Evolutionary conservation across 169 alveolate species (phyloP), one percentile per base, ranked within the genome.

Genomic region (Blepharisma undulans): DNA sequence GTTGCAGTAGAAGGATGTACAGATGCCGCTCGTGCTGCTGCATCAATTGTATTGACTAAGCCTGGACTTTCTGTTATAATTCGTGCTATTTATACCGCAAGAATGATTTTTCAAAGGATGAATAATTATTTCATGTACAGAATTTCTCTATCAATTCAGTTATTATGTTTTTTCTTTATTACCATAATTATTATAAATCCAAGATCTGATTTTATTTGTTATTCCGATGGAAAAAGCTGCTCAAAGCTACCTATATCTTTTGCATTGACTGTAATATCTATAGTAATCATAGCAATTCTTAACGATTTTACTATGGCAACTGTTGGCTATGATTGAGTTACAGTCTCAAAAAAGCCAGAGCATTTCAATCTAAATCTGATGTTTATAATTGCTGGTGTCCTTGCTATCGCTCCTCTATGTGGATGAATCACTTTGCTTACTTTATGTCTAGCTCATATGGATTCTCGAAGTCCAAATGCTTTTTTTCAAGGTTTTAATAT

Each of bases 101-200:
- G 99, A 89, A 94, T 96, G 33, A 97, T 97, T 71, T 97, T 95
- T 95, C 94, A 93, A 74, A 95, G 97, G 87, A 95, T 96, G 92
- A 96, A 95, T 92, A 96, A 96, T 27, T 97, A 95, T 94, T 95
- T 95, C 30, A 95, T 87, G 59, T 94, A 90, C 81, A 89, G 96
- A 29, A 94, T 94, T 81, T 78, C 72, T 81, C 72, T 93, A 19
- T 80, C 93, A 22, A 27, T 88, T 22, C 87, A 92, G 78, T 84
- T 93, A 72, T 91, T 94, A 59, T 14, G 84, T 34, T 92, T 94
- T 72, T 92, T 92, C 93, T 94, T 93, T 92, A 89, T 92, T 3
- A 32, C 90, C 19, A 87, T 92, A 8, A 30, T 59, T 10, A 22
- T 30, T 60, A 48, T 48, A 77, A 32, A 84, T n/a, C 89, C 89